Conservation (phyloP, 2,329 filamentous ascomycete genomes). For the Microdochium bolleyi region DNA sequence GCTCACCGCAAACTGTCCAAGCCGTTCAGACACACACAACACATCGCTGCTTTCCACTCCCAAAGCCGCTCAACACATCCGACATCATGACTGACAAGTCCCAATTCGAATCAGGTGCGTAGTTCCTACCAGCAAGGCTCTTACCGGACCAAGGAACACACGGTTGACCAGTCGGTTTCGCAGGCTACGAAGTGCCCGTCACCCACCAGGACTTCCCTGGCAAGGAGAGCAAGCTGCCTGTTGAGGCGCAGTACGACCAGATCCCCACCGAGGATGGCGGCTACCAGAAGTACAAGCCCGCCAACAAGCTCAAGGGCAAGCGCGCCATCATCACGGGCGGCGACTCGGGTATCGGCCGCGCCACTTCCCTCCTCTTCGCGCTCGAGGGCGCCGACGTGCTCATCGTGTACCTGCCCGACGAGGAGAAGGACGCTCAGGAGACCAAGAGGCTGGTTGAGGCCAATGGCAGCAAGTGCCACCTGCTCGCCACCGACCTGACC, state of each 20-base stretch:
- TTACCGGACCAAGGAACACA: not conserved
- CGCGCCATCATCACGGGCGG: constrained; percentile 76
- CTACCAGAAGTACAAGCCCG: constrained; percentile 63
- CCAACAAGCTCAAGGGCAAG: constrained; percentile 67
- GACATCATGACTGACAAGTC: constrained; percentile 1
- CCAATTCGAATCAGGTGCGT: constrained; percentile 12
- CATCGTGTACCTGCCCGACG: constrained; percentile 67
- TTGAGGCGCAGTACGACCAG: constrained; percentile 53
- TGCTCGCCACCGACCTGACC: constrained; percentile 57
- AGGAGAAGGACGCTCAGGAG: constrained; percentile 68
- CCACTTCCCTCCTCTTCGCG: constrained; percentile 68
- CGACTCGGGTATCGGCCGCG: constrained; percentile 71
- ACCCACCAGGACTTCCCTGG: constrained; percentile 32
- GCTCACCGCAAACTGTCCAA: not conserved
- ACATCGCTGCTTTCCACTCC: not conserved
- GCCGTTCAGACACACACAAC: not conserved
- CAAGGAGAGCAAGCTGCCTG: constrained; percentile 38
- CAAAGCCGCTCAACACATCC: not conserved
- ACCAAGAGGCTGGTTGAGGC: constrained; percentile 65
- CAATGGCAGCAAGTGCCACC: constrained; percentile 56
- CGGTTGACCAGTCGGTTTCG: not conserved
- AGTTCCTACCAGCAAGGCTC: not conserved
- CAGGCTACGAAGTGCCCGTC: constrained; percentile 30
- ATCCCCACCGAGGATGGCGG: constrained; percentile 61
- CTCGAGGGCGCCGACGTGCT: constrained; percentile 71